Evolutionary conservation across 768 basidiomycete species (phyloP), one percentile per base, ranked within the genome.

Genomic region (Boletus eberwhitei): DNA sequence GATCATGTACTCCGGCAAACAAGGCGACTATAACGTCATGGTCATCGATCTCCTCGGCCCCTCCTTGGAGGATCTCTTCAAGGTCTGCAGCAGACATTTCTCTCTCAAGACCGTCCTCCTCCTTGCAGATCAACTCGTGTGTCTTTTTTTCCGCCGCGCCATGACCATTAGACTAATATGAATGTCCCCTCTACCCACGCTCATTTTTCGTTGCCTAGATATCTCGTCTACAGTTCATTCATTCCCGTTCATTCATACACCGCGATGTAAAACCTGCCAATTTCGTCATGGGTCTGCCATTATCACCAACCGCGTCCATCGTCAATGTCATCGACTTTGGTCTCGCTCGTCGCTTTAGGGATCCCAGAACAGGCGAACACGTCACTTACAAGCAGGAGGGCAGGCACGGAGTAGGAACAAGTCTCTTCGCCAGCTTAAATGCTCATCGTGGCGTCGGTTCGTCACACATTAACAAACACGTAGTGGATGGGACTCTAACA

Each of bases 261-360:
- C 90, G 96, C 60, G 96, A 98, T 69, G 89, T 99, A 73, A 99
- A 98, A 71, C 96, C 96, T 36, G 96, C 96, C 64, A 98, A 99
- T 75, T 99, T 99, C 69, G 87, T 99, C 57, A 98, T 98, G 92
- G 91, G 93, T 59, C 51, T 54, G 16, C 44, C 67, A 0, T 81
- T 84, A 43, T 84, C 84, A 58, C 86, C 83, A 59, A 75, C 81
- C 70, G 66, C 80, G 0, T 79, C 80, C 62, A 73, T 86, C 64
- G 94, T 99, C 68, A 96, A 98, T 71, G 90, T 99, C 61, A 91
- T 91, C 62, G 89, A 91, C 74, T 91, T 91, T 72, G 89, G 89
- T 14, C 85, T 91, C 43, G 88, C 89, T 0, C 89, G 89, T 68
- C 87, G 86, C 60, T 91, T 80, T 65, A 81, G 86, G 21, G 87